Evolutionary conservation across 768 basidiomycete genomes (phyloP), one percentile per base, ranked within the genome.

Genomic region (Podaxis carcinomalis): DNA sequence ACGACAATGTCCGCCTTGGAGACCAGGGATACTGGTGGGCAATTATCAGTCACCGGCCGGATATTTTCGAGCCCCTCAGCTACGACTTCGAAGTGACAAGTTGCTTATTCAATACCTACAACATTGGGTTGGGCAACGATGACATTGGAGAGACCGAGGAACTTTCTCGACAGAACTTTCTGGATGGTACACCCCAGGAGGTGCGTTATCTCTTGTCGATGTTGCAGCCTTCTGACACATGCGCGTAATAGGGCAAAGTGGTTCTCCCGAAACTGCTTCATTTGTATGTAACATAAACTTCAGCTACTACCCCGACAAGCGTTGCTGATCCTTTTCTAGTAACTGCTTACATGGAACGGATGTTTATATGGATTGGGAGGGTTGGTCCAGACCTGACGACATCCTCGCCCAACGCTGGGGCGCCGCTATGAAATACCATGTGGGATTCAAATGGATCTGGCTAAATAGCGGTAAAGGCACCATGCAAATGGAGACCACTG

Each of bases 21-120:
- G 81, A 82, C 65, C 80, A 83, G 67, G 78, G 78, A 3, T 83
- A 79, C 62, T 83, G 79, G 79, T 83, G 80, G 80, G 80, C 81
- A 51, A 79, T 83, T 62, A 75, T 81, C n/a, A 73, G 74, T 61
- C 68, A 78, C 60, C 72, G 71, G 39, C 71, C 68, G 13, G 76
- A 79, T 37, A 65, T 82, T 6, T 78, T 77, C 59, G 71, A 75
- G 63, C 79, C 75, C 42, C 66, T 83, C 56, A 70, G 69, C 58
- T 79, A 70, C 64, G 80, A 80, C 62, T 83, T 77, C 67, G 80
- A 83, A 68, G 73, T 82, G 21, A 77, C 79, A 16, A 80, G 76
- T 64, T 83, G 81, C 63, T 67, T 83, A 54, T 62, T 81, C 59
- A 78, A 81, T 63, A 79, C 74, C 55, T 83, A 83, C 67, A 63